These are phyloP conservation scores for Populus hybrid DNA, from an alignment of 441 rosid genomes.

Conservation along the genomic window DNA sequence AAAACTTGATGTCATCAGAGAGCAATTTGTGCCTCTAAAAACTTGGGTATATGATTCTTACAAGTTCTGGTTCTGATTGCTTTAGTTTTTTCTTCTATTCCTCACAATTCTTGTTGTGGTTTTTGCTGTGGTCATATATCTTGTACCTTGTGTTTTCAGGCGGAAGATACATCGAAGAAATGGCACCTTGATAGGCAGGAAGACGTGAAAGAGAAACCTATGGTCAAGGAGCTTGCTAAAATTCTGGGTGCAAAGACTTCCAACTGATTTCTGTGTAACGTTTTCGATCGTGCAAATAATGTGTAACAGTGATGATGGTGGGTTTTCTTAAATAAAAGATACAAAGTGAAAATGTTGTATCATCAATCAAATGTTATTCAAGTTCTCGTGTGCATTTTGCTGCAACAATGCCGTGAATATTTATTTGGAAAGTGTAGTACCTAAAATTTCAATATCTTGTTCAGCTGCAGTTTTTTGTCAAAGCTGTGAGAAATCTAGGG, in stretches of 20 bases:
- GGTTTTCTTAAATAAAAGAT: background rate
- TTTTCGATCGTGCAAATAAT: background rate
- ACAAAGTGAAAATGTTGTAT: background rate
- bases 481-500: background rate
- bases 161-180: slow-evolving; percentile 51
- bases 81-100: background rate
- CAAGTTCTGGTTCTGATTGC: background rate
- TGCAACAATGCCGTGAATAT: too few relatives aligned
- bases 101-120: background rate
- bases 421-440: too few relatives aligned
- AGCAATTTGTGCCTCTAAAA: slow-evolving; percentile 59
- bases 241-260: slow-evolving; percentile 48
- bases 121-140: slow-evolving; percentile 12
- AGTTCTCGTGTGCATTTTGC: background rate
- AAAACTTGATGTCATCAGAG: slow-evolving; percentile 46
- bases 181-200: slow-evolving; percentile 60
- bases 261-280: slow-evolving; percentile 15
- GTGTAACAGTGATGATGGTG: background rate
- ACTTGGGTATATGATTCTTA: slow-evolving; percentile 55
- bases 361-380: background rate
- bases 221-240: slow-evolving; percentile 66
- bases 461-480: background rate
- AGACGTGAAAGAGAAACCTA: slow-evolving; percentile 51
- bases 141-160: slow-evolving; percentile 39
- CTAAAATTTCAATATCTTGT: too few relatives aligned